Conservation (phyloP, 257 asterid genomes). For the Rhazya stricta region DNA sequence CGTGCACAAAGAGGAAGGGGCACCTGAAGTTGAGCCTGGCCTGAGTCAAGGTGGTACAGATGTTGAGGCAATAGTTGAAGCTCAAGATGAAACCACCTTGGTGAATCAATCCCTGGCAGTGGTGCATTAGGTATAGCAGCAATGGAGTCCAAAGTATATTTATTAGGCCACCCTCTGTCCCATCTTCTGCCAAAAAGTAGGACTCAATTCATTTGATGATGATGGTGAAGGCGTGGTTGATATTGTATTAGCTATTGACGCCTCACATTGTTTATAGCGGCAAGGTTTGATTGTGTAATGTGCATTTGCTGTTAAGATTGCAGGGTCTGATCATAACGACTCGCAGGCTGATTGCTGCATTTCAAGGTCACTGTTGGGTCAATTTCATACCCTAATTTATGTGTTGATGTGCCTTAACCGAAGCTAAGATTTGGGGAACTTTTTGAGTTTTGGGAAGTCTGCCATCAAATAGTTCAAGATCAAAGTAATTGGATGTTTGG, state of each 20-base stretch:
- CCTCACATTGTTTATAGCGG: conserved; percentile 26
- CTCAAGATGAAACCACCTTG: conserved; percentile 9
- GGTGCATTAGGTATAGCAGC: conserved; percentile 23
- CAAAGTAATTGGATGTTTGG: conserved; percentile 25
- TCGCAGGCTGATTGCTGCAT: conserved; percentile 16
- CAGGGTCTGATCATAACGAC: conserved; percentile 19
- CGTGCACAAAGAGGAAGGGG: conserved; percentile 8
- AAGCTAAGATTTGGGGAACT: conserved; percentile 17
- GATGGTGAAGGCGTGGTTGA: conserved; percentile 16
- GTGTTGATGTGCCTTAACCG: conserved; percentile 17
- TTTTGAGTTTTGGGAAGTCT: conserved; percentile 17
- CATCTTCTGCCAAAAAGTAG: conserved; percentile 18
- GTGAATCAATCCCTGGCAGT: conserved; percentile 18
- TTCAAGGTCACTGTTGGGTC: conserved; percentile 14
- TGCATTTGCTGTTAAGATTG: conserved; percentile 22
- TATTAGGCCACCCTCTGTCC: conserved; percentile 24
- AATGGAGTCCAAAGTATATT: conserved; percentile 17
- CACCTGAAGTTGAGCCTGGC: neutral
- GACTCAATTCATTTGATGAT: conserved; percentile 9
- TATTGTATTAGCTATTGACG: conserved; percentile 13
- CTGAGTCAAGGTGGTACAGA: conserved; percentile 10
- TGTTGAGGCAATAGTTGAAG: conserved; percentile 17
- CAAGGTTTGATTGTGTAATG: conserved; percentile 21
- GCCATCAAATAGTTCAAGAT: conserved; percentile 19
- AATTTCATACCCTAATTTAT: conserved; percentile 15